phyloP scores from a whole-genome alignment of 2,329 filamentous ascomycete species.

The Diaporthe ilicicola region DNA sequence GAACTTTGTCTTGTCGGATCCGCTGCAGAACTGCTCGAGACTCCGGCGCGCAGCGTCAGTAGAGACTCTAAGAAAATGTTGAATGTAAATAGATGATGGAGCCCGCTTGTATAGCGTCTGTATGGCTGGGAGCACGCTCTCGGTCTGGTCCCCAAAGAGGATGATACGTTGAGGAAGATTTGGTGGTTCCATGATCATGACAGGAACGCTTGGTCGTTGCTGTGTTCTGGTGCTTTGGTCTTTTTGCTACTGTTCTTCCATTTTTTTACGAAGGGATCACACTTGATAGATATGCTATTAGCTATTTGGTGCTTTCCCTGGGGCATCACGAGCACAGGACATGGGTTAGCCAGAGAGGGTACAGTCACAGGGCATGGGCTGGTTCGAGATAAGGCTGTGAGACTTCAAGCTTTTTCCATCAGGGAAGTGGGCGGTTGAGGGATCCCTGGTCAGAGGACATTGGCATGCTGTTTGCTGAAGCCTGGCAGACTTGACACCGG shows the following conservation, averaged over 20 bases:
- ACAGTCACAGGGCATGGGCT: not conserved
- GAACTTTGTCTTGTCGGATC: not conserved
- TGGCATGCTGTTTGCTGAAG: not conserved
- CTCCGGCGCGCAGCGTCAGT: slow-evolving; percentile 1
- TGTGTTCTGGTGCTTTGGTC: not conserved
- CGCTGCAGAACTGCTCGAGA: not conserved
- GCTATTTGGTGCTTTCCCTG: not conserved
- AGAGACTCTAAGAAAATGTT: not conserved
- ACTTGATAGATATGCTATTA: slow-evolving; percentile 2
- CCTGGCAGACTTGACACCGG: slow-evolving; percentile 6
- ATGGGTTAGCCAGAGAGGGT: not conserved
- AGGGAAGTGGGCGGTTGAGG: not conserved
- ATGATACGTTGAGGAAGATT: not conserved
- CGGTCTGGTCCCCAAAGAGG: slow-evolving; percentile 9
- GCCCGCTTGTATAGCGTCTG: not conserved
- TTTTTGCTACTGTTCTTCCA: not conserved
- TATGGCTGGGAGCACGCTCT: slow-evolving; percentile 9
- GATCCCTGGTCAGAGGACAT: not conserved
- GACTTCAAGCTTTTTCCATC: not conserved
- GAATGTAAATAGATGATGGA: not conserved
- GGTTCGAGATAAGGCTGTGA: slow-evolving; percentile 5
- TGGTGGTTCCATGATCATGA: not conserved
- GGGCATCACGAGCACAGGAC: not conserved
- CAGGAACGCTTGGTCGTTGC: not conserved
- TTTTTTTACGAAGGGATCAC: not conserved